Percentiles rank a stretch among this genome's conserved stretches.
Evolutionary conservation across 257 asterid genomes (phyloP).

Genomic region (Haberlea rhodopensis): DNA sequence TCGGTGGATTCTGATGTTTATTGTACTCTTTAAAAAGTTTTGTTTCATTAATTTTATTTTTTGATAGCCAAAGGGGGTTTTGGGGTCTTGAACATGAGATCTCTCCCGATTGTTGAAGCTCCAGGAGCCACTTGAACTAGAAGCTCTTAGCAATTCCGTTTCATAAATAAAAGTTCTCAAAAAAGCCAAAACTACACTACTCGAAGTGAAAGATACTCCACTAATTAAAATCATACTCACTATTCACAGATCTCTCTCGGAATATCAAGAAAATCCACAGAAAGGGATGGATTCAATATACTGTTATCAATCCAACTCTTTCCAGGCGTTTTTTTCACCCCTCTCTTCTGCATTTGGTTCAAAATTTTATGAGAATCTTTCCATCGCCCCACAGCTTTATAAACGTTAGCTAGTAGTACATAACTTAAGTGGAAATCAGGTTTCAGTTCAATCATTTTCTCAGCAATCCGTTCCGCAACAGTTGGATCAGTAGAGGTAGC

Average conservation of each 20-base stretch:
- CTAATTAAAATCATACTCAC: conserved; percentile 3
- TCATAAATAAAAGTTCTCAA: background rate
- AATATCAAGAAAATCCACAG: conserved; percentile 12
- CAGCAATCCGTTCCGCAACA: conserved; percentile 64
- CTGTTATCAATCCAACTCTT: conserved; percentile 71
- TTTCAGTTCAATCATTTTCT: conserved; percentile 63
- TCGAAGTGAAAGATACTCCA: background rate
- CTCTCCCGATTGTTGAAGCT: no score
- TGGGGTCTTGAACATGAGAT: no score
- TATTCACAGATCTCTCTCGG: conserved; percentile 18
- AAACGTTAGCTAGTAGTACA: conserved; percentile 71
- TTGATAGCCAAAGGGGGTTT: no score
- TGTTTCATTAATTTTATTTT: no score
- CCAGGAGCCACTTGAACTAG: no score
- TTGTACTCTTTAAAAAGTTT: no score
- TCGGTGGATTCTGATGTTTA: no score
- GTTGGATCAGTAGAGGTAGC: conserved; percentile 49
- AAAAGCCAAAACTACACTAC: background rate
- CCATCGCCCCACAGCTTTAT: conserved; percentile 75
- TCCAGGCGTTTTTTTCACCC: conserved; percentile 67
- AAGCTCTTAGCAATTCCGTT: no score
- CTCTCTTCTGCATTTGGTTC: conserved; percentile 55
- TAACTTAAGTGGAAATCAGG: conserved; percentile 84
- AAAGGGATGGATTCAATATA: conserved; percentile 24
- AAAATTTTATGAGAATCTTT: conserved; percentile 63